These are phyloP conservation scores for Oryza brachyantha DNA, from an alignment of 176 grass and related monocot genomes.

Conservation along the genomic window DNA sequence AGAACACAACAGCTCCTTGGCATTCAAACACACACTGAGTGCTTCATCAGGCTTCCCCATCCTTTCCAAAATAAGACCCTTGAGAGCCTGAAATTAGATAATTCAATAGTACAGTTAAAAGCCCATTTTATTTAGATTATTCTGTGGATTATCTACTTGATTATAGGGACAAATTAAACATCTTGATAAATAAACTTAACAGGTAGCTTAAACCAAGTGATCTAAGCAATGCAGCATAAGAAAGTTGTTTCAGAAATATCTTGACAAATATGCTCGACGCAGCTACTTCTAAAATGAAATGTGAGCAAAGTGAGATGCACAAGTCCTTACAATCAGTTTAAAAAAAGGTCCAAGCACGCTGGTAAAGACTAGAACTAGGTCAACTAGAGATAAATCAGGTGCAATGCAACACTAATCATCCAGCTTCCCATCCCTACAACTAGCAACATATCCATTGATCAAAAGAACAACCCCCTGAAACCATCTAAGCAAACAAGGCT, in stretches of 20 bases:
- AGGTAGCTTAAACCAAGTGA: no score
- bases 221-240: no score
- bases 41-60: slow-evolving; percentile 97
- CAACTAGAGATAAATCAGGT: neutral
- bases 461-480: neutral
- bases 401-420: slow-evolving; percentile 9
- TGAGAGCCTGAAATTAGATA: slow-evolving; percentile 70
- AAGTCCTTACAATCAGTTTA: neutral
- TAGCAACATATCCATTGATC: slow-evolving; percentile 1
- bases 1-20: slow-evolving; percentile 71
- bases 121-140: no score
- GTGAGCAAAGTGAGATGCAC: neutral
- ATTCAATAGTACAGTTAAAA: slow-evolving; percentile 28
- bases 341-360: neutral
- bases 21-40: slow-evolving; percentile 62
- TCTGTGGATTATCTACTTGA: no score
- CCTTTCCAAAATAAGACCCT: slow-evolving; percentile 94
- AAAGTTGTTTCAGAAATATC: no score
- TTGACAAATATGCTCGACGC: neutral
- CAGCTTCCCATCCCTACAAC: neutral
- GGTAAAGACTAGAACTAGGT: neutral
- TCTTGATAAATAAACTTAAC: no score
- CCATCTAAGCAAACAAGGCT: neutral
- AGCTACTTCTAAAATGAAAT: neutral
- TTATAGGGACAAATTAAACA: no score